These are phyloP conservation scores for Sisymbrium irio DNA, from an alignment of 345 rosid genomes.

Conservation along the genomic window DNA sequence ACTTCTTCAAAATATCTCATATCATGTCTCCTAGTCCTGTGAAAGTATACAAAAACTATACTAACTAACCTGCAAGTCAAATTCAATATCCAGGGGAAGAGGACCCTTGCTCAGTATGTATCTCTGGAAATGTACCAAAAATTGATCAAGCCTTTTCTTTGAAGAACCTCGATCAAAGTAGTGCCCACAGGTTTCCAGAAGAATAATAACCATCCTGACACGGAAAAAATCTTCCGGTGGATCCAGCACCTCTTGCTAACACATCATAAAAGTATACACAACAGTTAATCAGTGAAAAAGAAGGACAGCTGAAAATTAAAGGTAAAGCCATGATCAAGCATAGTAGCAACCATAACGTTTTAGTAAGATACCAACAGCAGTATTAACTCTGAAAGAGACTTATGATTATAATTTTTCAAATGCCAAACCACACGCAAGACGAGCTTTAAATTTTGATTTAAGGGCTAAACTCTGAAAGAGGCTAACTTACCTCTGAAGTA, in stretches of 20 bases:
- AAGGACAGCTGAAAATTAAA: not conserved
- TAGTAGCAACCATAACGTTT: not conserved
- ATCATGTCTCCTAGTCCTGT: not conserved
- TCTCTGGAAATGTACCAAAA: conserved; percentile 91
- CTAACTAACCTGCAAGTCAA: conserved; percentile 85
- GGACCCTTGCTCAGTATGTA: conserved; percentile 85
- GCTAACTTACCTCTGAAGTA: conserved; percentile 68
- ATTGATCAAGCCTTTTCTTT: conserved; percentile 90
- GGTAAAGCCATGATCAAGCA: not conserved
- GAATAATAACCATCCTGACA: conserved; percentile 86
- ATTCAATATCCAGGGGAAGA: conserved; percentile 86
- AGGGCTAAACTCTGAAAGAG: conserved; percentile 1
- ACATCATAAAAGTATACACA: conserved; percentile 27
- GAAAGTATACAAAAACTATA: not conserved
- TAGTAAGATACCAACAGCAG: conserved; percentile 1
- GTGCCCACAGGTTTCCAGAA: conserved; percentile 96
- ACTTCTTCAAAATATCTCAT: not conserved
- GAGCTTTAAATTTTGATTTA: not conserved
- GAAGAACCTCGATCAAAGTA: conserved; percentile 98
- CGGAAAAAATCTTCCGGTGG: conserved; percentile 99
- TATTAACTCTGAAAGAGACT: not conserved
- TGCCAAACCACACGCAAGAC: conserved; percentile 14
- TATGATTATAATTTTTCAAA: not conserved
- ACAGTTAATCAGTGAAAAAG: conserved; percentile 7
- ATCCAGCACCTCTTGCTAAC: conserved; percentile 82